Evolutionary conservation across 495 filamentous ascomycete species (phyloP), one percentile per base, ranked within the genome.

Genomic region (Podospora anserina): DNA sequence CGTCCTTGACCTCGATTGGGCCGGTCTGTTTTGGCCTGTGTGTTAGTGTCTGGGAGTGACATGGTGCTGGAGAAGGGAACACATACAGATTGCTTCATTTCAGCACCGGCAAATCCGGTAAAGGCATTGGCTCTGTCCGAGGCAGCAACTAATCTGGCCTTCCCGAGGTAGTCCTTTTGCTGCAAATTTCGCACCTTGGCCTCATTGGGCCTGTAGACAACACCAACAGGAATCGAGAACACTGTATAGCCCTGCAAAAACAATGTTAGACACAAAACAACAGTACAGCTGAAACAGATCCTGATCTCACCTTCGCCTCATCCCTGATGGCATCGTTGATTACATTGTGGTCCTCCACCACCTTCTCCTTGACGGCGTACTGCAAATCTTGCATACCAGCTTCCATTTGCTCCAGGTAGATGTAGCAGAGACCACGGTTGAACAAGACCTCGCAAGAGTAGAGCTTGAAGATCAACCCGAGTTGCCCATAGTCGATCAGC

Each of bases 151-250:
- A 99, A 81, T 58, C 92, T 85, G 19, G 96, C 92, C 76, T 97
- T 98, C 39, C 95, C 95, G 4, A 99, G 87, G 75, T 99, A 99
- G 74, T 98, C 93, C 77, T 97, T 97, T 26, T 92, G 88, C 81
- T 97, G 96, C 70, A 99, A 84, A 73, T 99, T 99, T 78, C 94
- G 96, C 65, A 99, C 95, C 78, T 99, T 99, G 69, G 96, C 93
- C 69, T 93, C 92, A 77, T 97, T 98, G 44, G 95, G 95, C 60
- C 95, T 86, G 81, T 98, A 99, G 58, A 99, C 83, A 55, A 97
- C 89, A 18, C 95, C 95, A 34, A 98, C 93, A 1, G 95, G 95
- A 57, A 99, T 97, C 2, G 95, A 99, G 83, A 99, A 99, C 15
- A 99, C 95, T 1, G 96, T 99, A 75, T 98, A 99, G 61, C 94